A percentile compares a stretch with the other conserved stretches of the same genome.
phyloP scores from a whole-genome alignment of 108 stramenopile species.

The Cyclotella choctawhatcheeana region DNA sequence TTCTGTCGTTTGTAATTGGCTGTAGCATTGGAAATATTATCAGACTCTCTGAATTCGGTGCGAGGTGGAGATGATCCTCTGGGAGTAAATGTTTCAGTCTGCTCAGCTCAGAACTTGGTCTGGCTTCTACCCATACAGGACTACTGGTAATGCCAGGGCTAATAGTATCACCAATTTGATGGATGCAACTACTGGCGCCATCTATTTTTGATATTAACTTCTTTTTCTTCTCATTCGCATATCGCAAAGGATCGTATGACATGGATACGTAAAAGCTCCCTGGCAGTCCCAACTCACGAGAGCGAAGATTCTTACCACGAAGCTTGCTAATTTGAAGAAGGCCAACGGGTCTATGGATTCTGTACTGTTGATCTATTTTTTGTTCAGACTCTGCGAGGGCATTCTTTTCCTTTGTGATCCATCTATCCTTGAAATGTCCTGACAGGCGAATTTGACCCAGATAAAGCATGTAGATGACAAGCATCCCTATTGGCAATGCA shows the following conservation, averaged over 20 bases:
- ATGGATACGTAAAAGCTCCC: constrained; percentile 72
- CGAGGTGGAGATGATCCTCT: constrained; percentile 42
- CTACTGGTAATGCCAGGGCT: constrained; percentile 59
- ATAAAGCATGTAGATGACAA: constrained; percentile 62
- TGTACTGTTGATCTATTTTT: constrained; percentile 53
- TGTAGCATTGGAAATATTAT: constrained; percentile 71
- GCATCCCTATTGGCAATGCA: constrained; percentile 51
- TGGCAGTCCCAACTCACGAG: constrained; percentile 73
- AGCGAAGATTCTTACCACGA: constrained; percentile 67
- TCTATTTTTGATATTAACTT: constrained; percentile 47
- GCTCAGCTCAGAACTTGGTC: constrained; percentile 58
- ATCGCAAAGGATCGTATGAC: constrained; percentile 63
- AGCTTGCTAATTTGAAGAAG: constrained; percentile 52
- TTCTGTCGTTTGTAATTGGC: constrained; percentile 41
- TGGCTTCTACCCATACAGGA: constrained; percentile 66
- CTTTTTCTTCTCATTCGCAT: constrained; percentile 46
- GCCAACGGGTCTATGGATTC: constrained; percentile 69
- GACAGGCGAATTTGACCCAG: constrained; percentile 42
- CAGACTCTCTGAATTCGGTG: background rate
- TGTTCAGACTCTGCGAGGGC: constrained; percentile 55
- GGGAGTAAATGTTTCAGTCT: constrained; percentile 73
- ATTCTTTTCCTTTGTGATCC: constrained; percentile 65
- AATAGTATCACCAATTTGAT: constrained; percentile 67
- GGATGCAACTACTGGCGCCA: constrained; percentile 51
- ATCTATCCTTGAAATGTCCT: constrained; percentile 55